Base-by-base conservation (phyloP, 2,329 filamentous ascomycete genomes). In the Orbilia oligospora region DNA sequence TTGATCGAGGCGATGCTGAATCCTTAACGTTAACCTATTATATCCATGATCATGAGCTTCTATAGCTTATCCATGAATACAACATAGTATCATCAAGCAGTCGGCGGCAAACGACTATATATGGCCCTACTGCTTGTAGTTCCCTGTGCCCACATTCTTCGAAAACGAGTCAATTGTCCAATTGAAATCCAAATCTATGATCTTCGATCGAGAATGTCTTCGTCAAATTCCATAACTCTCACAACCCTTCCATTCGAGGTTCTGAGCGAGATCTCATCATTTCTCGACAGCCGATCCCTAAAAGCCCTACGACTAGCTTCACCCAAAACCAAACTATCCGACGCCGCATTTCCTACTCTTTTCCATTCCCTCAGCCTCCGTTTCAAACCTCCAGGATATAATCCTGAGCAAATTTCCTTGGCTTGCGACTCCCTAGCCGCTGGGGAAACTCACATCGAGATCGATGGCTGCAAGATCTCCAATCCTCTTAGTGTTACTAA, bases 221-320 rank as follows among this genome's bases (percentile, higher is more conserved):
- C 48, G 16, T 12, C 18, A 27, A 24, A 24, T 14, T 16, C 48
- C 6, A 0, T 24, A 14, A 5, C 27, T 0, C n/a, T 58, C 24
- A 20, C 5, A 14, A 10, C 14, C 14, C 53, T 58, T 14, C 51
- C 51, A 33, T 56, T 56, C 24, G 51, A 56, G 14, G 12, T 56
- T 1, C 24, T 56, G 2, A 30, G 12, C n/a, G 24, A 30, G 3
- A 56, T 56, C 33, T 30, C 51, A 30, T 33, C 51, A 6, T 30
- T n/a, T n/a, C n/a, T n/a, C n/a, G n/a, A n/a, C n/a, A n/a, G n/a
- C n/a, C n/a, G n/a, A n/a, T n/a, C n/a, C n/a, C n/a, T n/a, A n/a
- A 56, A 56, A 56, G 6, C 22, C 24, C 51, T 56, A n/a, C 51
- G 51, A 30, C 51, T 56, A 22, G 51, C 51, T 16, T 56, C 30